These are phyloP conservation scores for Phytopythium helicoides DNA, from an alignment of 352 stramenopile genomes.

Conservation along the genomic window DNA sequence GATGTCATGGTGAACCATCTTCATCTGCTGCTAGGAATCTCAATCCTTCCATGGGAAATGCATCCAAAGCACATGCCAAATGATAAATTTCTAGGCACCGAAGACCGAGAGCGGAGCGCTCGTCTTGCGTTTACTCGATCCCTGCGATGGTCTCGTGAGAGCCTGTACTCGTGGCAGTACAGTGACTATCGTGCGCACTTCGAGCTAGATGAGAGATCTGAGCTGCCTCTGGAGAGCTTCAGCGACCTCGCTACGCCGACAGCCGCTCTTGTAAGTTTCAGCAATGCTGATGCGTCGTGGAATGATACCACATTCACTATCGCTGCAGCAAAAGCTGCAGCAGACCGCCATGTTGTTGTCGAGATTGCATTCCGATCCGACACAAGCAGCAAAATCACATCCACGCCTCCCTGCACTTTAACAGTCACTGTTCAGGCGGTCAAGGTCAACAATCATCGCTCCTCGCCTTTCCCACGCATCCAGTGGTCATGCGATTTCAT, in stretches of 20 bases:
- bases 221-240: not conserved
- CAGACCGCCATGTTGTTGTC: constrained; percentile 6
- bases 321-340: constrained; percentile 39
- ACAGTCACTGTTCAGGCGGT: constrained; percentile 32
- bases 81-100: not conserved
- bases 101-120: not conserved
- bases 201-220: constrained; percentile 11
- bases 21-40: constrained; percentile 48
- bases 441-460: constrained; percentile 15
- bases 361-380: not conserved
- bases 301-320: constrained; percentile 30
- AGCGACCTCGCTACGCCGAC: constrained; percentile 19
- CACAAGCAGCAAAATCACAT: not conserved
- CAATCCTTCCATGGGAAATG: constrained; percentile 22
- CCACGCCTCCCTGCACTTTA: constrained; percentile 16
- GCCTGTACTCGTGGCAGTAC: constrained; percentile 28
- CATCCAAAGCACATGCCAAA: not conserved
- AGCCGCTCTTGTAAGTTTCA: constrained; percentile 31
- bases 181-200: constrained; percentile 33
- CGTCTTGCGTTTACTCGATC: constrained; percentile 18
- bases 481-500: constrained; percentile 36
- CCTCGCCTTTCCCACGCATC: constrained; percentile 17
- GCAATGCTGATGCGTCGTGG: constrained; percentile 25
- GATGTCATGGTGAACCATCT: constrained; percentile 86
- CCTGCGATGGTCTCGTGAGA: constrained; percentile 1